Percentiles rank a stretch among this genome's conserved stretches.
phyloP scores from a whole-genome alignment of 2,329 filamentous ascomycete genomes.

The Penicillium sp. region DNA sequence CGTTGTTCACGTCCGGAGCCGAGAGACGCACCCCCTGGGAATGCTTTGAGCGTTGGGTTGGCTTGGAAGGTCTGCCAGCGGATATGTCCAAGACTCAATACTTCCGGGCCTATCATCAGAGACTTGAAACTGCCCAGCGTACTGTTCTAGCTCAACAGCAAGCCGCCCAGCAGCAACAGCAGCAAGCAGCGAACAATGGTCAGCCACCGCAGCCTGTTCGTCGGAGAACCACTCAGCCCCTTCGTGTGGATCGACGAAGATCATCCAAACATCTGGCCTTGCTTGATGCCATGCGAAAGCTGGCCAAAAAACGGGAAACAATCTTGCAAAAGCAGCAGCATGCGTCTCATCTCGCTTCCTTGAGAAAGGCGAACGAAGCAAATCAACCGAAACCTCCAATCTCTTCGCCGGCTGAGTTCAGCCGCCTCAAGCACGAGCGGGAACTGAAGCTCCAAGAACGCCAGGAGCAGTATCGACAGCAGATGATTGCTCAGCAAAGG shows the following conservation, averaged over 20 bases:
- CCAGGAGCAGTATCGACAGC: slow-evolving; percentile 62
- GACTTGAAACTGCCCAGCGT: slow-evolving; percentile 64
- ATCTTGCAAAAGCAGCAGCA: slow-evolving; percentile 85
- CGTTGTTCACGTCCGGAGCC: slow-evolving; percentile 77
- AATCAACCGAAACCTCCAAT: slow-evolving; percentile 59
- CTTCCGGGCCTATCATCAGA: slow-evolving; percentile 73
- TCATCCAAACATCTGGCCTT: slow-evolving; percentile 85
- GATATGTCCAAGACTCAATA: slow-evolving; percentile 97
- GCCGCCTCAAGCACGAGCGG: slow-evolving; percentile 81
- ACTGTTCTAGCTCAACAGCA: slow-evolving; percentile 61
- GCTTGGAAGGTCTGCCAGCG: slow-evolving; percentile 82
- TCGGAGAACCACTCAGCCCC: slow-evolving; percentile 71
- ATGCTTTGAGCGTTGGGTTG: slow-evolving; percentile 96
- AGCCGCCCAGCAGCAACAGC: slow-evolving; percentile 53
- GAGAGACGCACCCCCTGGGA: slow-evolving; percentile 96
- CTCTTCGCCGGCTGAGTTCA: slow-evolving; percentile 87
- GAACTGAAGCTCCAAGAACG: slow-evolving; percentile 67
- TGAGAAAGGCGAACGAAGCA: slow-evolving; percentile 77
- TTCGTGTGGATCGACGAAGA: slow-evolving; percentile 82
- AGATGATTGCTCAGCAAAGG: slow-evolving; percentile 59
- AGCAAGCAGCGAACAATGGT: slow-evolving; percentile 51
- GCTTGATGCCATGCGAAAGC: slow-evolving; percentile 91
- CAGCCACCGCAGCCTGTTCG: slow-evolving; percentile 58
- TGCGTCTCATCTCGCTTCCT: slow-evolving; percentile 70
- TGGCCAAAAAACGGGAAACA: slow-evolving; percentile 91